Evolutionary conservation across 176 grass and related monocot genomes (phyloP), one percentile per base, ranked within the genome.

Genomic region (Themeda triandra): DNA sequence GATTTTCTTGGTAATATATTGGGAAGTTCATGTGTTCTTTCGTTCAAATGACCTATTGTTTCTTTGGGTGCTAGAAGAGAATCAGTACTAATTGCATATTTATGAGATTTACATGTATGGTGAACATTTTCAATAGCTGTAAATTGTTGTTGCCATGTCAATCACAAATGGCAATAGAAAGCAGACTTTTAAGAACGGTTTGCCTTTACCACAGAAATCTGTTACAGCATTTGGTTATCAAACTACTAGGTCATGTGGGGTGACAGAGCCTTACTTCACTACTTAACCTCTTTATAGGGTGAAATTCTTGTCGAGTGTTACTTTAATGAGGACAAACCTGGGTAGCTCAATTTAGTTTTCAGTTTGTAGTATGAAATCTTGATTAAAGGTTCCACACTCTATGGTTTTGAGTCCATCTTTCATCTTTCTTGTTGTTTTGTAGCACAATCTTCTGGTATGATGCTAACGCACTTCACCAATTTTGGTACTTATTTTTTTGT

Each of bases 101-200:
- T 33, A 33, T 33, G 32, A 33, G 32, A 33, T 33, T 33, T 33
- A 33, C 32, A 33, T 33, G 32, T 33, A 33, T 33, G 32, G 2
- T 33, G 27, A 2, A 19, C 27, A 30, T 48, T n/a, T 45, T 71
- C 68, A 25, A 42, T 71, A 71, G 37, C 10, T 42, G 23, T 42
- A 71, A 37, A 71, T n/a, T n/a, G n/a, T 71, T 44, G 23, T 27
- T 71, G 40, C 44, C 44, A 23, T 71, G 68, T 42, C 14, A n/a
- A n/a, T 70, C 67, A 40, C 37, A 37, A 69, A 40, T 69, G 66
- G 35, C 66, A 70, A 40, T 37, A 70, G 67, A 70, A 70, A 70
- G 32, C 23, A 41, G 32, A n/a, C 19, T 41, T 70, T 53, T 53
- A 21, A 53, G 49, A 53, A n/a, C n/a, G 21, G 49, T 53, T 53